Evolutionary conservation across 2,329 filamentous ascomycete genomes (phyloP), one percentile per base, ranked within the genome.

Genomic region (Cordyceps farinosa): DNA sequence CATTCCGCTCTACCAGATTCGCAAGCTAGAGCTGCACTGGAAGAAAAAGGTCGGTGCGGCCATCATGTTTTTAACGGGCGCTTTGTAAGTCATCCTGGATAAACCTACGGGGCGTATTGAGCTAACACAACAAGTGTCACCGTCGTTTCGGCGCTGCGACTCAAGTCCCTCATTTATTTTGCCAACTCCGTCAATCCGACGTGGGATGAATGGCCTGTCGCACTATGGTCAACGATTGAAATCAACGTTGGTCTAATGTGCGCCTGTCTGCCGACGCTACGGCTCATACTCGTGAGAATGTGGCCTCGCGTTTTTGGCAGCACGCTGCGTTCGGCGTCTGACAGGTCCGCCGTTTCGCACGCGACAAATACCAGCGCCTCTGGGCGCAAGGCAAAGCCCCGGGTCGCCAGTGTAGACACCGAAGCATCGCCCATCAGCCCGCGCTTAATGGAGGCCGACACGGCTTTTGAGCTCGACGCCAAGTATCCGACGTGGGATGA

Each of bases 11-110:
- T 77, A 75, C 29, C 77, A 82, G 61, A 68, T 85, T 2, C 69
- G 72, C 30, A 63, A 70, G 0, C 73, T 84, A 3, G 75, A 78
- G 5, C 65, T 84, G 40, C 75, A 78, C 58, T 79, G 75, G 73
- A 79, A 76, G 67, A 82, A 80, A 71, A 84, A 82, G 71, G 51
- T 79, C 30, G 75, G 79, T 22, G 76, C 84, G 3, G 73, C 72
- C 6, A 65, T 82, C 64, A 83, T 84, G 80, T 84, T 85, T 63
- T 74, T 75, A 15, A 75, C 84, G 9, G 82, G 82, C 7, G 71
- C 75, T 13, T 79, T 81, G 77, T 78, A 67, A 70, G 76, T 73
- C 32, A 29, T 54, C 13, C 50, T 22, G 15, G 10, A 29, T 47
- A 17, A 45, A 9, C 15, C 13, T 15, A 29, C 30, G 5, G 8